Base-by-base conservation (phyloP, 345 rosid species). In the Sonneratia caseolaris region DNA sequence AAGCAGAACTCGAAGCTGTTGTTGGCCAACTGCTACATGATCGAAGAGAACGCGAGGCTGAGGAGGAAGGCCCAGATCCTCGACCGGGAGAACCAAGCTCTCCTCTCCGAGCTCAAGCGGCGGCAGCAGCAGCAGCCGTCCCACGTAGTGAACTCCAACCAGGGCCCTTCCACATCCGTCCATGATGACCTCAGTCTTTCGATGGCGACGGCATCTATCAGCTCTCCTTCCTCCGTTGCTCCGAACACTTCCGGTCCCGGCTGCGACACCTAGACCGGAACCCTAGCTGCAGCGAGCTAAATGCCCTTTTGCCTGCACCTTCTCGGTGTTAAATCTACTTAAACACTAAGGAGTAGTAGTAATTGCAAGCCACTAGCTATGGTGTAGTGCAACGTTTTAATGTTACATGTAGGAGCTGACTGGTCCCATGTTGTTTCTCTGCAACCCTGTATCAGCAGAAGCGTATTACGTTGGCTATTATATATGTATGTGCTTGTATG, bases 61-160 rank as follows among this genome's bases (percentile, higher is more conserved):
- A 89, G 91, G 88, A 90, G 89, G 96, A 95, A 92, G 79, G 97
- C 97, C 64, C 98, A 92, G 90, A 80, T 89, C 76, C 91, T 95
- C 66, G 89, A 95, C 86, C 92, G 90, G 78, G 99, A 95, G 89
- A 95, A 95, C 78, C 97, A 95, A 73, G 94, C 90, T 22, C 89
- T 95, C 68, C 85, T 95, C 38, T 80, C 90, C 5, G 89, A 95
- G 85, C 89, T 95, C 77, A 92, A 92, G 74, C 89, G 89, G 82
- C 90, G 84, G 61, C 70, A 42, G 61, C 74, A 70, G 81, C 2
- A 56, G 42, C 27, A 3, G 22, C n/a, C 45, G 10, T 42, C 32
- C 32, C 32, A 27, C 45, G 45, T 42, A 5, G 45, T 7, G 51
- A 35, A 59, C 59, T 62, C 68, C 14, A 76, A 80, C 75, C 66